phyloP scores from a whole-genome alignment of 176 grass and related monocot species.

The Oryza australiensis region DNA sequence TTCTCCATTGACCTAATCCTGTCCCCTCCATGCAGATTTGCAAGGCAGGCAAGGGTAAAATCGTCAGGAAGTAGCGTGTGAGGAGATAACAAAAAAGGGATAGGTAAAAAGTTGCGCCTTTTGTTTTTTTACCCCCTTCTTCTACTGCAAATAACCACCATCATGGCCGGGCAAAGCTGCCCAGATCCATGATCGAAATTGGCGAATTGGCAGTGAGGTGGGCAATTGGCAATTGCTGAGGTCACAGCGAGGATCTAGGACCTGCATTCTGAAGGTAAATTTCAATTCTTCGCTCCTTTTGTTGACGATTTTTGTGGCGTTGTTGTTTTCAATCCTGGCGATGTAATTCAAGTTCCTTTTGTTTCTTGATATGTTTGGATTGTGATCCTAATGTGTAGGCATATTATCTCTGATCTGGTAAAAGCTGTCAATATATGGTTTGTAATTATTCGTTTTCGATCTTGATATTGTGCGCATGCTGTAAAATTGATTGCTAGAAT shows the following conservation, averaged over 20 bases:
- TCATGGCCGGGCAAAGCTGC: constrained; percentile 39
- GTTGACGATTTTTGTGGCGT: not conserved
- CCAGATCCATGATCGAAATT: constrained; percentile 30
- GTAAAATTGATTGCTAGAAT: not conserved
- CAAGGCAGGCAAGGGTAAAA: not conserved
- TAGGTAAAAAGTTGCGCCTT: constrained; percentile 36
- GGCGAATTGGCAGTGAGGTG: not conserved
- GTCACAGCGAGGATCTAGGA: not conserved
- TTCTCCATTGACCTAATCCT: constrained; percentile 42
- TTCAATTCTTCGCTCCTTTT: not conserved
- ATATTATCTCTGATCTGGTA: not conserved
- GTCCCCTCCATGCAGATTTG: constrained; percentile 36
- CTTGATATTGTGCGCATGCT: not conserved
- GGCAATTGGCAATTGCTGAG: not conserved
- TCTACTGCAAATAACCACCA: constrained; percentile 29
- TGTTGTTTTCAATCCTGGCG: not conserved
- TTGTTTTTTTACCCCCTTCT: constrained; percentile 29
- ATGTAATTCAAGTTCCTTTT: not conserved
- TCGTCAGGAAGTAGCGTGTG: not conserved
- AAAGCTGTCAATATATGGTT: not conserved
- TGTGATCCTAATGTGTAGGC: not conserved
- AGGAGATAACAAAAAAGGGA: constrained; percentile 30
- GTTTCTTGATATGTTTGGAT: not conserved
- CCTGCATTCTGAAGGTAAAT: constrained; percentile 22
- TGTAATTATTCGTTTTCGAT: not conserved